Base-by-base conservation (phyloP, 306 rosid genomes). In the Pterocarpus macrocarpus region DNA sequence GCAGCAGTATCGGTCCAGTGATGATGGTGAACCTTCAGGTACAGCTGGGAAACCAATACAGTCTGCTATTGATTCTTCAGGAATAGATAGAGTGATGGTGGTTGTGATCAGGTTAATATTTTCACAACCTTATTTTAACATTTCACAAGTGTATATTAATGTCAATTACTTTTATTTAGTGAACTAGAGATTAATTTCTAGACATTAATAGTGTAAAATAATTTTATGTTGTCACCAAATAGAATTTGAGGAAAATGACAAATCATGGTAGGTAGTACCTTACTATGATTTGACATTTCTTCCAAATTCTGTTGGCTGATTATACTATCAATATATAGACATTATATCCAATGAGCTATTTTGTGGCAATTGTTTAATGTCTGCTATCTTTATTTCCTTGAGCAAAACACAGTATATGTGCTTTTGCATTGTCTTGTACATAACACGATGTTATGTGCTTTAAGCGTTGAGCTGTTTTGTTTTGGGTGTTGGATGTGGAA, bases 1-100 rank as follows among this genome's bases (percentile, higher is more conserved):
- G 44, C 97, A 89, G 86, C 99, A 92, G 78, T 95, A 72, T 61
- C 90, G 97, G 77, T 92, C 97, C 73, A 95, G 91, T 88, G 99
- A 95, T 85, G 99, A 95, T 12, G 95, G 97, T 45, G 99, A 95
- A 72, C 95, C 95, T 7, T 95, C 97, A 16, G 97, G 99, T 68
- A 95, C 97, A 4, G 97, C 97, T 28, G 97, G 99, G 69, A 95
- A 95, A 82, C 99, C 97, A 17, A 95, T 95, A 81, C 88, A 84
- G 49, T 85, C 99, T 76, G 97, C 97, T 32, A 90, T 95, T 81
- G 88, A 69, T 74, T 89, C 97, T 78, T 92, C 99, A 16, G 97
- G 97, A 64, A 87, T 95, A 78, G 97, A 95, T 79, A 93, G 93
- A 90, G 92, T 95, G 75, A 90, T 95, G 99, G 99, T 95, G 82